Conservation (phyloP, 208 protist species). For the Leishmania gerbilli region DNA sequence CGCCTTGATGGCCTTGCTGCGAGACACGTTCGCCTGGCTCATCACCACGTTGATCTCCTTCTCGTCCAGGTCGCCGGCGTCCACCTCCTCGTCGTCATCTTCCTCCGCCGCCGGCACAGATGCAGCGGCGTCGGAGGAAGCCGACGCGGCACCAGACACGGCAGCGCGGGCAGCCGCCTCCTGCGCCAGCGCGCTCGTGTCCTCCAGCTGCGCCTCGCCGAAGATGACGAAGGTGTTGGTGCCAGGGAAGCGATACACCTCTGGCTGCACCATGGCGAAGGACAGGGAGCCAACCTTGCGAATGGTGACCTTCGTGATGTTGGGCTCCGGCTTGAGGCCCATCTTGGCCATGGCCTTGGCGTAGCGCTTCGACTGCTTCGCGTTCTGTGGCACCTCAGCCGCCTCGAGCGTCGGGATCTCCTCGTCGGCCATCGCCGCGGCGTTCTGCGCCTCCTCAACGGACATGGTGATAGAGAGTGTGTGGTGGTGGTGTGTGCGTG, state of each 20-base stretch:
- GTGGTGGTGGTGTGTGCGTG: not conserved
- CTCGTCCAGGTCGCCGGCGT: slow-evolving; percentile 65
- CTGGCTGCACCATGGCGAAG: slow-evolving; percentile 94
- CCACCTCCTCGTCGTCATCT: slow-evolving; percentile 57
- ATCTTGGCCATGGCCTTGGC: slow-evolving; percentile 97
- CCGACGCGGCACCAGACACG: slow-evolving; percentile 48
- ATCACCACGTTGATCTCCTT: slow-evolving; percentile 90
- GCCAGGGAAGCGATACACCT: slow-evolving; percentile 96
- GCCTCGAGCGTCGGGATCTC: slow-evolving; percentile 78
- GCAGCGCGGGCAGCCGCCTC: slow-evolving; percentile 72
- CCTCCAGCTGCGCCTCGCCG: slow-evolving; percentile 97
- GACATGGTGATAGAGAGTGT: slow-evolving; percentile 37
- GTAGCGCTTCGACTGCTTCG: slow-evolving; percentile 94
- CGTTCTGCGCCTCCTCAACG: slow-evolving; percentile 58
- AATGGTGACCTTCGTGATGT: slow-evolving; percentile 94
- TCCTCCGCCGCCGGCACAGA: slow-evolving; percentile 32
- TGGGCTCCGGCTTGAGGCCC: slow-evolving; percentile 94
- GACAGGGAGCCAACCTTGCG: slow-evolving; percentile 89
- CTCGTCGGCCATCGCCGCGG: slow-evolving; percentile 56
- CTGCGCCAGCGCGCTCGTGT: slow-evolving; percentile 64
- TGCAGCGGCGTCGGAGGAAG: slow-evolving; percentile 27
- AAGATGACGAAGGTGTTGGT: slow-evolving; percentile 98
- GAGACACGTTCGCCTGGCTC: slow-evolving; percentile 70
- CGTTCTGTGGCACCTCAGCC: slow-evolving; percentile 64
- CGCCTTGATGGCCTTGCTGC: slow-evolving; percentile 78